Conservation (phyloP, 2,329 filamentous ascomycete genomes). For the Teratosphaeria zuluensis region DNA sequence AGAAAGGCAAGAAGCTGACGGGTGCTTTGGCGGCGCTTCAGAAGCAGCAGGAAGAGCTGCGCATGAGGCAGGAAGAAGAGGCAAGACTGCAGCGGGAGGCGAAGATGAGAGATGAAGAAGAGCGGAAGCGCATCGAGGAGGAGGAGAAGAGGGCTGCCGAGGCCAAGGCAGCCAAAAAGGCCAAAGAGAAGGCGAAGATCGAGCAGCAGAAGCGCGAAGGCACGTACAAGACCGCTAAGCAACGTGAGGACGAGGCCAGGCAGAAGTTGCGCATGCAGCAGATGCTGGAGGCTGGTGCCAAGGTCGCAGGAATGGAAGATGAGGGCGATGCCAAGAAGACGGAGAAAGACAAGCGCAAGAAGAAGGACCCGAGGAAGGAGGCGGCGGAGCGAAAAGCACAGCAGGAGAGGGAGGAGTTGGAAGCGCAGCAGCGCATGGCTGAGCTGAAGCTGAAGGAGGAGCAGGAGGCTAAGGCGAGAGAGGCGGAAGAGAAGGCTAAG, state of each 20-base stretch:
- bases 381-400: slow-evolving; percentile 42
- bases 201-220: slow-evolving; percentile 83
- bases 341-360: slow-evolving; percentile 64
- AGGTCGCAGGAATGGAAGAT: slow-evolving; percentile 42
- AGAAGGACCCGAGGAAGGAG: slow-evolving; percentile 58
- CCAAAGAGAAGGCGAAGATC: slow-evolving; percentile 75
- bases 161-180: slow-evolving; percentile 67
- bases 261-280: slow-evolving; percentile 75
- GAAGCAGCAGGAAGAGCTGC: slow-evolving; percentile 74
- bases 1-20: slow-evolving; percentile 85
- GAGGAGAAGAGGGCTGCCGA: slow-evolving; percentile 62
- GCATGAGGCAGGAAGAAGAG: slow-evolving; percentile 54
- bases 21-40: slow-evolving; percentile 63
- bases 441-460: slow-evolving; percentile 44
- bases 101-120: slow-evolving; percentile 54
- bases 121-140: slow-evolving; percentile 57
- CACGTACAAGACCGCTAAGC: slow-evolving; percentile 76
- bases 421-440: slow-evolving; percentile 45
- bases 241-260: slow-evolving; percentile 70
- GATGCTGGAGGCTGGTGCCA: slow-evolving; percentile 69
- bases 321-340: slow-evolving; percentile 69
- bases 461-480: slow-evolving; percentile 69
- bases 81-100: slow-evolving; percentile 52
- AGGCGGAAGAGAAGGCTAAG: slow-evolving; percentile 64
- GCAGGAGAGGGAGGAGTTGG: slow-evolving; percentile 39